A percentile compares a stretch with the other conserved stretches of the same genome.
Conservation (phyloP, 129 eudicot genomes). For the Apium graveolens region DNA sequence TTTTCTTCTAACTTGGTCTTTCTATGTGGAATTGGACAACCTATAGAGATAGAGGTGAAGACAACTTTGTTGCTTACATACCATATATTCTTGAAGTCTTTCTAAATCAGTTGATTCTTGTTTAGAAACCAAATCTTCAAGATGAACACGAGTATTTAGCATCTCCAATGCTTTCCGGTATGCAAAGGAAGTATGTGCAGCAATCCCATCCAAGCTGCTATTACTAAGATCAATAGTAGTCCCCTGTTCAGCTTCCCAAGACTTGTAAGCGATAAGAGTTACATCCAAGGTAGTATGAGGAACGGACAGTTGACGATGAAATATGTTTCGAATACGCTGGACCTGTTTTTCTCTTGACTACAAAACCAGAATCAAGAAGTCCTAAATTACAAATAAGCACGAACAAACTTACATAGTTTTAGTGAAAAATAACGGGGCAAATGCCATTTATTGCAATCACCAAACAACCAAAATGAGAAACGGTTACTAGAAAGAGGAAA, state of each 20-base stretch:
- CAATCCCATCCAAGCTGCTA: conserved; percentile 47
- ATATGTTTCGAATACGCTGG: conserved; percentile 62
- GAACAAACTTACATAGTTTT: not conserved
- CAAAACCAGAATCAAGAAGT: conserved; percentile 16
- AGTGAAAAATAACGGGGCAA: not conserved
- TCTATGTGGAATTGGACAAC: too few species aligned
- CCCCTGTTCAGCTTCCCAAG: conserved; percentile 81
- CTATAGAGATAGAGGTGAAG: not conserved
- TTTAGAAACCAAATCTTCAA: conserved; percentile 58
- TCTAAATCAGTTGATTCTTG: conserved; percentile 51
- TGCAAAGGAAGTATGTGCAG: conserved; percentile 56
- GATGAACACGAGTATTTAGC: conserved; percentile 51
- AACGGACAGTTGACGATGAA: conserved; percentile 71
- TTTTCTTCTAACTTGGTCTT: not conserved
- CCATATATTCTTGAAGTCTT: conserved; percentile 76
- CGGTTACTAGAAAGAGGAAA: not conserved
- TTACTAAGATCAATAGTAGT: conserved; percentile 29
- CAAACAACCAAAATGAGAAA: not conserved
- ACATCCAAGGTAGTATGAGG: conserved; percentile 46
- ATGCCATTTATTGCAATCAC: not conserved
- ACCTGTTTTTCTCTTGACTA: conserved; percentile 79
- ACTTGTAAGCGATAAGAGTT: conserved; percentile 58
- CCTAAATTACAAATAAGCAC: not conserved
- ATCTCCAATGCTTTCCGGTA: conserved; percentile 81
- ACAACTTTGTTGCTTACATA: conserved; percentile 8